phyloP scores from a whole-genome alignment of 805 yeast genomes.

The Gaillardinia entomophila region DNA sequence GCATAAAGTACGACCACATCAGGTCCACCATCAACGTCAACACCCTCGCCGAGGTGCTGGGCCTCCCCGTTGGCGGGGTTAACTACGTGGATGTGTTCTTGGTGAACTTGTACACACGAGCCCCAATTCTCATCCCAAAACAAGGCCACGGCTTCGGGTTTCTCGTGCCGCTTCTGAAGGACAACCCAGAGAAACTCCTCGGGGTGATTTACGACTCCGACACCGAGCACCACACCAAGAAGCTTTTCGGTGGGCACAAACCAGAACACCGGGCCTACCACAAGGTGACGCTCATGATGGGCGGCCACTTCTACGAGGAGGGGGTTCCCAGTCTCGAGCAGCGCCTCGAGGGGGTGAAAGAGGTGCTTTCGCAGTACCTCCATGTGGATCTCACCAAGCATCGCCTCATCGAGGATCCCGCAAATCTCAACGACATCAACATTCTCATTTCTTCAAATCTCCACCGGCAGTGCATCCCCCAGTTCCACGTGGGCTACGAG shows the following conservation, averaged over 20 bases:
- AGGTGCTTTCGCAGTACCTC: constrained; percentile 18
- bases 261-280: constrained; percentile 37
- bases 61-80: constrained; percentile 10
- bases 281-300: constrained; percentile 84
- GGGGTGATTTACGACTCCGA: constrained; percentile 93
- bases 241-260: constrained; percentile 9
- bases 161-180: constrained; percentile 56
- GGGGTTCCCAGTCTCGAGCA: constrained; percentile 25
- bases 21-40: constrained; percentile 53
- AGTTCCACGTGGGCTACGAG: constrained; percentile 66
- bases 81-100: constrained; percentile 48
- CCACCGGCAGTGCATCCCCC: constrained; percentile 64
- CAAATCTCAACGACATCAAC: constrained; percentile 19
- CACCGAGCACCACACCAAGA: constrained; percentile 44
- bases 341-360: constrained; percentile 20
- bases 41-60: constrained; percentile 28
- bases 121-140: constrained; percentile 26
- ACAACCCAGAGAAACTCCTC: constrained; percentile 52
- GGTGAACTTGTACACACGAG: constrained; percentile 56
- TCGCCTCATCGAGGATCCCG: constrained; percentile 15
- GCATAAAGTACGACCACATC: constrained; percentile 44
- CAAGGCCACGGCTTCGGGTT: constrained; percentile 75
- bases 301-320: constrained; percentile 55
- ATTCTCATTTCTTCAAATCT: constrained; percentile 27
- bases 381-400: constrained; percentile 14